phyloP scores from a whole-genome alignment of 495 filamentous ascomycete genomes.

The Physcia stellaris region DNA sequence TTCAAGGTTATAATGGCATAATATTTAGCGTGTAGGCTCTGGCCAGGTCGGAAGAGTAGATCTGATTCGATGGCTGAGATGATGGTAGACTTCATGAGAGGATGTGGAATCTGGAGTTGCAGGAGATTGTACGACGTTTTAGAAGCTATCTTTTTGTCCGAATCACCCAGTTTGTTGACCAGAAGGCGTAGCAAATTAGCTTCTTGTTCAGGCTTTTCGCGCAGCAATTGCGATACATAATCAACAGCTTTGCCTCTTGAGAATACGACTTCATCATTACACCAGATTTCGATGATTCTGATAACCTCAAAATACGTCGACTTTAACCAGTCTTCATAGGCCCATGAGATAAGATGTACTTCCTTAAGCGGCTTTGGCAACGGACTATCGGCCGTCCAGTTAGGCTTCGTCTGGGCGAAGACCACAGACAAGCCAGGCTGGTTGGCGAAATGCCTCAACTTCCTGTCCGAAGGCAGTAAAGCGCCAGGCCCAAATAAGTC shows the following conservation, averaged over 20 bases:
- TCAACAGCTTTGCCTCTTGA: slow-evolving; percentile 73
- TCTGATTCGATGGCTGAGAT: slow-evolving; percentile 75
- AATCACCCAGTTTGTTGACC: slow-evolving; percentile 92
- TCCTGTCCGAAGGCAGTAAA: slow-evolving; percentile 67
- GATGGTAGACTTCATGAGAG: slow-evolving; percentile 81
- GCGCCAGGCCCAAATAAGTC: slow-evolving; percentile 84
- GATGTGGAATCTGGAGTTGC: slow-evolving; percentile 78
- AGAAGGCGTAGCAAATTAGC: slow-evolving; percentile 80
- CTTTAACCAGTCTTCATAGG: slow-evolving; percentile 91
- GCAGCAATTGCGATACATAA: slow-evolving; percentile 77
- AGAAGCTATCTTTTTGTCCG: slow-evolving; percentile 85
- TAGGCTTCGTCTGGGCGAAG: slow-evolving; percentile 39
- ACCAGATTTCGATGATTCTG: slow-evolving; percentile 80
- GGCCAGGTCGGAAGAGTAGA: slow-evolving; percentile 72
- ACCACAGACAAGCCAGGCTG: slow-evolving; percentile 63
- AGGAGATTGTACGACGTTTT: slow-evolving; percentile 80
- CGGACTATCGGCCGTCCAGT: slow-evolving; percentile 51
- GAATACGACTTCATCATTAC: slow-evolving; percentile 85
- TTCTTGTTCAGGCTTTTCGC: slow-evolving; percentile 95
- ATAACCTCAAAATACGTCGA: slow-evolving; percentile 80
- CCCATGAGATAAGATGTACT: slow-evolving; percentile 73
- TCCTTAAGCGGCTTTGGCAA: slow-evolving; percentile 59
- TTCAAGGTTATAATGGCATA: slow-evolving; percentile 94
- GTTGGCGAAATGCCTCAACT: slow-evolving; percentile 62
- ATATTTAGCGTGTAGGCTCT: slow-evolving; percentile 79